Evolutionary conservation across 129 eudicot species (phyloP), one percentile per base, ranked within the genome.

Genomic region (Smallanthus sonchifolius): DNA sequence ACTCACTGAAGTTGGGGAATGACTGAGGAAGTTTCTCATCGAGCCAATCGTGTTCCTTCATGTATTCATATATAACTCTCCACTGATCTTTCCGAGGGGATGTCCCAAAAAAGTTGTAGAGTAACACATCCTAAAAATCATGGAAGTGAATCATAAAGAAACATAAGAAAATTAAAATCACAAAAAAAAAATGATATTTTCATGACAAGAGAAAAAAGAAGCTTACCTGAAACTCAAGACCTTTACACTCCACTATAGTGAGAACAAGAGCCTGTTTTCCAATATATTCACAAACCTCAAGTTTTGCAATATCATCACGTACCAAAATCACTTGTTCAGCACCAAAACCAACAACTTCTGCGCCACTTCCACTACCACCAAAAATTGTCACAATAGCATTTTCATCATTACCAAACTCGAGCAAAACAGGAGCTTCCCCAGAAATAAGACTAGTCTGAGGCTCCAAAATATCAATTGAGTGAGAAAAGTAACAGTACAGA

Each of bases 251-350:
- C 16, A 92, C 79, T 51, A 92, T 63, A 4, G 92, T 88, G 63
- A 92, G 83, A 59, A 92, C 83, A 9, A 92, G 92, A 75, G 97
- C 97, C 14, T 83, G 79, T 48, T 83, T 79, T 66, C 97, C 97
- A 54, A 88, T 83, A 52, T 63, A 81, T 15, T 45, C 70, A 17
- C 67, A 77, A 30, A 92, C 82, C 16, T 92, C 92, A 36, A 71
- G 56, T 65, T 76, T 85, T 0, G 76, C 86, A 49, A 52, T 49
- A 72, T 88, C 97, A 80, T 92, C 97, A 35, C 92, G 85, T 7
- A 92, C 97, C 65, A 92, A 72, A 49, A 92, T 92, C 42, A 92
- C 97, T 72, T 92, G 97, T 75, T 92, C 96, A n/a, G 97, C 97
- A 38, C 96, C 97, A 65, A 92, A 92, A 5, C 97, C 92, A n/a